Evolutionary conservation across 306 rosid species (phyloP).

Genomic region (Prunus dulcis): DNA sequence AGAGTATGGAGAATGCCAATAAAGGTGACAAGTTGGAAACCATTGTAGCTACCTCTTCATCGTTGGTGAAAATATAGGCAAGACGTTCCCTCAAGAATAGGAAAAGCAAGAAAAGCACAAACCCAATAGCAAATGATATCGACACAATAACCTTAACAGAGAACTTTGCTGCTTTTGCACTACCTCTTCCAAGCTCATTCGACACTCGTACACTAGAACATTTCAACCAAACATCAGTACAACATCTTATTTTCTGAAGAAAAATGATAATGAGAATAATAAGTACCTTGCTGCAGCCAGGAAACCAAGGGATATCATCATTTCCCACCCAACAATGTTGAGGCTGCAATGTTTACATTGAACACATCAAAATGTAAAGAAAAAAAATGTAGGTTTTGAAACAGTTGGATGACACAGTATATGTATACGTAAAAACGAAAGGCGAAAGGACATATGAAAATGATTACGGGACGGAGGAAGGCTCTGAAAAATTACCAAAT

Average conservation of each 20-base stretch:
- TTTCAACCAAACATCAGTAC: neutral
- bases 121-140: conserved; percentile 41
- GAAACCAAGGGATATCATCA: conserved; percentile 66
- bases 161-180: conserved; percentile 46
- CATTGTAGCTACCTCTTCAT: conserved; percentile 36
- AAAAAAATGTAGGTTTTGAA: neutral
- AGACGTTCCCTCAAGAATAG: conserved; percentile 34
- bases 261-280: neutral
- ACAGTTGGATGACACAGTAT: neutral
- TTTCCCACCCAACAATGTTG: conserved; percentile 54
- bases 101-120: conserved; percentile 40
- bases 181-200: conserved; percentile 63
- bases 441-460: neutral
- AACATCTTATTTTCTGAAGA: neutral
- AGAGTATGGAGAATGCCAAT: conserved; percentile 43
- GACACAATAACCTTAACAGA: conserved; percentile 34
- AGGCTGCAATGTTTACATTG: conserved; percentile 35
- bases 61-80: conserved; percentile 46
- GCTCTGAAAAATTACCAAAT: conserved; percentile 39
- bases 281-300: conserved; percentile 51
- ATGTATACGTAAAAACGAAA: no score
- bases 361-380: neutral
- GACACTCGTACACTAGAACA: conserved; percentile 49
- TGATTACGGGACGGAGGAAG: neutral
- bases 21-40: conserved; percentile 50